Evolutionary conservation across 2,329 filamentous ascomycete genomes (phyloP).

Genomic region (Pseudogymnoascus sp.): DNA sequence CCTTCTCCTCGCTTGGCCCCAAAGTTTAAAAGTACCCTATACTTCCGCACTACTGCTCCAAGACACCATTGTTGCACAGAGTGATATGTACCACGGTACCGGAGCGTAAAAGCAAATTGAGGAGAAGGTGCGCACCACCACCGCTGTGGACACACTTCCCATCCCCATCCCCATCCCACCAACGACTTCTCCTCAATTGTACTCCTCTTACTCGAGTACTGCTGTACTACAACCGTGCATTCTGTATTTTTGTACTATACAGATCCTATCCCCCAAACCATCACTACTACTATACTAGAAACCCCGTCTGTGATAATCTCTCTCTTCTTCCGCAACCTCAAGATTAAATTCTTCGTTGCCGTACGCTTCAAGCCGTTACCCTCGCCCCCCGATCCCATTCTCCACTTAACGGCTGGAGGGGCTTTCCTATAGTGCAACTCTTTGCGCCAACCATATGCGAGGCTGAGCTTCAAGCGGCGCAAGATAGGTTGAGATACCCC

Average conservation of each 20-base stretch:
- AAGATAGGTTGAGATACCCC: conserved; percentile 15
- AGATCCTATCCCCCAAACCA: neutral
- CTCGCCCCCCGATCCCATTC: conserved; percentile 1
- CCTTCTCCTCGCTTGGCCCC: neutral
- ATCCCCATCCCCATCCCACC: neutral
- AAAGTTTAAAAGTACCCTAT: neutral
- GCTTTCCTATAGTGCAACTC: neutral
- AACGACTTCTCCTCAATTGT: neutral
- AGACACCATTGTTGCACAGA: neutral
- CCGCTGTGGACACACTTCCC: neutral
- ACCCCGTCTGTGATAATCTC: neutral
- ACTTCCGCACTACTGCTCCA: neutral
- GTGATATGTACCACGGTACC: neutral
- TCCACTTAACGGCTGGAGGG: conserved; percentile 5
- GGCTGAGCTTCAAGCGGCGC: conserved; percentile 22
- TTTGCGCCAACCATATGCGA: conserved; percentile 17
- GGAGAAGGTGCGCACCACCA: neutral
- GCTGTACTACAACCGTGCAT: conserved; percentile 1
- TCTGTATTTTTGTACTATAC: conserved; percentile 1
- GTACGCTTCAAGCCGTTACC: conserved; percentile 4
- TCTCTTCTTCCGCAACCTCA: neutral
- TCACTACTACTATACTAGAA: neutral
- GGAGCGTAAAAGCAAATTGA: conserved; percentile 2
- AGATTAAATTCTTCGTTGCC: neutral
- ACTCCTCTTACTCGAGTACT: neutral